These are phyloP conservation scores for Lentinula sp. DNA, from an alignment of 768 basidiomycete genomes.

Conservation along the genomic window DNA sequence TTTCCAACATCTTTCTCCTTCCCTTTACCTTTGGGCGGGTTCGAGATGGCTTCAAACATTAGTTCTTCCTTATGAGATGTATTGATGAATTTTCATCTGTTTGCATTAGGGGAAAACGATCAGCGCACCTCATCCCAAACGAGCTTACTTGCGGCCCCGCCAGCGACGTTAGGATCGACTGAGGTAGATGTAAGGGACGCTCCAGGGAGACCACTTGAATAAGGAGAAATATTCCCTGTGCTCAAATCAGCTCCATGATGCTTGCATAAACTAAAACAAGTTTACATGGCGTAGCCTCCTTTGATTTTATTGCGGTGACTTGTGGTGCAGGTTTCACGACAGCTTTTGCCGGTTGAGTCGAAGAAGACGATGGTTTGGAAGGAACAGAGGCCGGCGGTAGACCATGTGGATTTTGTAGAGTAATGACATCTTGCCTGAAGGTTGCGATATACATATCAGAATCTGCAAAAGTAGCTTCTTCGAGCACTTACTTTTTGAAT, in stretches of 20 bases:
- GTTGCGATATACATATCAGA: conserved; percentile 3
- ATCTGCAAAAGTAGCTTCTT: background rate
- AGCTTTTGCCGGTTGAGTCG: conserved; percentile 24
- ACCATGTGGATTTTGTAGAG: conserved; percentile 87
- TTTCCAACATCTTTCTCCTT: conserved; percentile 94
- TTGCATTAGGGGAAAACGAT: background rate
- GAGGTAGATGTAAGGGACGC: conserved; percentile 94
- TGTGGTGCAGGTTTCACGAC: conserved; percentile 25
- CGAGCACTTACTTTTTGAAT: conserved; percentile 65
- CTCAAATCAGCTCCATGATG: background rate
- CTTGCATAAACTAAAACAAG: background rate
- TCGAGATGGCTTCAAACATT: conserved; percentile 93
- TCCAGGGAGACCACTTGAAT: conserved; percentile 83
- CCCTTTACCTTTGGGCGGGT: conserved; percentile 73
- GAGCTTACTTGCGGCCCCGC: conserved; percentile 58
- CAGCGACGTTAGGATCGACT: conserved; percentile 61
- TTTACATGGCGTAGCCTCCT: conserved; percentile 65
- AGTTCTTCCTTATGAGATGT: conserved; percentile 66
- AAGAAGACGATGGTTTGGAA: conserved; percentile 19
- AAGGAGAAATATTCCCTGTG: conserved; percentile 86
- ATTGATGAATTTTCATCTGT: background rate
- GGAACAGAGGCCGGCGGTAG: conserved; percentile 51
- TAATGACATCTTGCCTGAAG: conserved; percentile 80
- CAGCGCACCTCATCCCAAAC: conserved; percentile 85
- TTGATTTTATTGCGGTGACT: conserved; percentile 35